Base-by-base conservation (phyloP, 139 green algal species). In the Tetradesmus obliquus region DNA sequence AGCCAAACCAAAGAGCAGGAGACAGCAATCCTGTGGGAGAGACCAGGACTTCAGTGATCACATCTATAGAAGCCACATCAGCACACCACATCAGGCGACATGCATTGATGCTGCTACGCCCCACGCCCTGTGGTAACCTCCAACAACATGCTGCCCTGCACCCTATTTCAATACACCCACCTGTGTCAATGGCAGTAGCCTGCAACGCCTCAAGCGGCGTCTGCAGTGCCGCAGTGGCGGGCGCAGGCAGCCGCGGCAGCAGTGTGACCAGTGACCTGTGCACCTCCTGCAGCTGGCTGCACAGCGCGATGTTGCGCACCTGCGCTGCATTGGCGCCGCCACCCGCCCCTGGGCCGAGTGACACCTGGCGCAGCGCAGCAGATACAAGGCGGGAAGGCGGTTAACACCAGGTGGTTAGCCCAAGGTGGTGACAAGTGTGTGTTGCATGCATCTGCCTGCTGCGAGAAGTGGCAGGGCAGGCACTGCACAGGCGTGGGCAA, bases 271-370 rank as follows among this genome's bases (percentile, higher is more conserved):
- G 72, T 1, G 87, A 90, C 84, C 97, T 94, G 92, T 97, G 95
- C 89, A 98, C 96, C 94, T 98, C 97, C 88, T 98, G 95, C 87
- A 98, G 94, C 89, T 96, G 94, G 55, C 94, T 97, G 87, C 94
- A 96, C 58, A 99, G 95, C 19, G 94, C 89, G 60, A 98, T 96
- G 95, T 99, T 99, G 86, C 97, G 94, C 92, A 95, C 86, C 95
- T 99, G 96, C 4, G 95, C 91, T 3, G 92, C 15, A 60, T 95
- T 98, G 83, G 88, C 91, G 51, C 84, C 76, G 24, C 84, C 84
- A 24, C 84, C 84, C 55, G 81, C 69, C 2, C 60, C 88, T 86
- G 55, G 91, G 0, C 80, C 81, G 45, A 92, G 55, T 53, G 82
- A 45, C 71, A 90, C 72, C 83, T 88, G 81, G 3, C 96, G 87